Evolutionary conservation across 202 grass and related monocot genomes (phyloP).

Genomic region (Setaria viridis): DNA sequence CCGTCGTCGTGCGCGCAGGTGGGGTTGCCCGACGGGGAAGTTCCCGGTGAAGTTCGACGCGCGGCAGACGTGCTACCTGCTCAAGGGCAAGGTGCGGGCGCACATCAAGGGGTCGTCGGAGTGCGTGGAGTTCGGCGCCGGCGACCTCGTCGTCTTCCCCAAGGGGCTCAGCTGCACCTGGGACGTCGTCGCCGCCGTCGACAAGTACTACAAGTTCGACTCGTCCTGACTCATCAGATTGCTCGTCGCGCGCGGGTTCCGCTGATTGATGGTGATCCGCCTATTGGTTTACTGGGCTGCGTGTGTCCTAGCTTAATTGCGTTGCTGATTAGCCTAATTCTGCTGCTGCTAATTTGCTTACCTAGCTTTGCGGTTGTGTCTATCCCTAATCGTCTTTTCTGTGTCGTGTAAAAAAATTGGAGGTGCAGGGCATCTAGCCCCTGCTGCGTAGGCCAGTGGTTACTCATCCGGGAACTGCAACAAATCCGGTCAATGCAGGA

Average conservation of each 20-base stretch:
- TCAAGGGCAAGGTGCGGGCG: slow-evolving; percentile 84
- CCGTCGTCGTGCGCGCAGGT: slow-evolving; percentile 48
- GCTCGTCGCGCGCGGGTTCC: background rate
- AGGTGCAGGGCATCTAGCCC: slow-evolving; percentile 43
- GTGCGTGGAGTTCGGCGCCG: slow-evolving; percentile 88
- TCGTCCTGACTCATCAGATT: slow-evolving; percentile 47
- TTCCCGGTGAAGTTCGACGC: slow-evolving; percentile 89
- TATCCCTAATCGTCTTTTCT: background rate
- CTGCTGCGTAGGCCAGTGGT: slow-evolving; percentile 40
- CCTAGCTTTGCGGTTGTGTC: slow-evolving; percentile 6
- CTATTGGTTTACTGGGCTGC: background rate
- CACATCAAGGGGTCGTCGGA: slow-evolving; percentile 76
- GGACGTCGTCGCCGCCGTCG: slow-evolving; percentile 80
- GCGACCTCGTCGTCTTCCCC: slow-evolving; percentile 92
- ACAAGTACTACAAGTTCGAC: slow-evolving; percentile 97
- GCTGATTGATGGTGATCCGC: background rate
- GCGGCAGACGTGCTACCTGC: slow-evolving; percentile 85
- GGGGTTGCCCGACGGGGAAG: slow-evolving; percentile 88
- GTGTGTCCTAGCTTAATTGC: background rate
- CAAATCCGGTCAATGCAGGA: slow-evolving; percentile 48
- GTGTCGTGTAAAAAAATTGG: background rate
- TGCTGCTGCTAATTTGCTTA: slow-evolving; percentile 47
- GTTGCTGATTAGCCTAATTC: slow-evolving; percentile 33
- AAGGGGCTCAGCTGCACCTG: slow-evolving; percentile 96
- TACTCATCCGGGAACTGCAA: slow-evolving; percentile 32